Evolutionary conservation across 257 asterid genomes (phyloP), one percentile per base, ranked within the genome.

Genomic region (Catharanthus roseus): DNA sequence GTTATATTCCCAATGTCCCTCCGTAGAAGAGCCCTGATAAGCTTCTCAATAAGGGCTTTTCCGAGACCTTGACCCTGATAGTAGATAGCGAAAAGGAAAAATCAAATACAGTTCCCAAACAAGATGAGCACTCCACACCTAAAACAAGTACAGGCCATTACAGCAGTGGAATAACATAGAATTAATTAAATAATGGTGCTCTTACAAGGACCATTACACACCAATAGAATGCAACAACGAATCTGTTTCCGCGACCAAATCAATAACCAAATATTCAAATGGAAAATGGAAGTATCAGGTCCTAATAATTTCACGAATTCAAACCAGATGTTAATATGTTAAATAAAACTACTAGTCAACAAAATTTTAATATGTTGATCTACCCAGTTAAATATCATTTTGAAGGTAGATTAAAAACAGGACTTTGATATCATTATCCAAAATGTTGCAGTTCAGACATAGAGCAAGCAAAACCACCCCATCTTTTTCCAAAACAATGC

Each of bases 1-100:
- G 97, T 82, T 76, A 95, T 91, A 73, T 95, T 95, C 68, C 97
- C 96, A 65, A 95, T 95, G 79, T 91, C 97, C 78, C 90, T 83
- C 75, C 88, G 97, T 78, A 93, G 67, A 72, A 93, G 96, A 44
- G 95, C 63, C 82, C 89, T 79, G 75, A 91, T 81, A 45, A 95
- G 89, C 83, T 95, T 95, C 85, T 95, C 97, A 42, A 91, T 77
- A 57, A 95, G 96, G 68, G 86, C 86, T 77, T 91, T 95, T 68
- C 99, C 97, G 36, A 95, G 96, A 66, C 97, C 97, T 86, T 86
- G 99, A 29, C 99, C 99, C 99, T 93, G 72, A 64, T 61, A 7
- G 69, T 51, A 58, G 74, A 74, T 15, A 55, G 33, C 33, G n/a
- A 21, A 13, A 16, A 54, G 19, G 15, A 11, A 45, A 3, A 6